A percentile compares a stretch with the other conserved stretches of the same genome.
Evolutionary conservation across 257 asterid species (phyloP).

Genomic region (Solanum clarkiae): DNA sequence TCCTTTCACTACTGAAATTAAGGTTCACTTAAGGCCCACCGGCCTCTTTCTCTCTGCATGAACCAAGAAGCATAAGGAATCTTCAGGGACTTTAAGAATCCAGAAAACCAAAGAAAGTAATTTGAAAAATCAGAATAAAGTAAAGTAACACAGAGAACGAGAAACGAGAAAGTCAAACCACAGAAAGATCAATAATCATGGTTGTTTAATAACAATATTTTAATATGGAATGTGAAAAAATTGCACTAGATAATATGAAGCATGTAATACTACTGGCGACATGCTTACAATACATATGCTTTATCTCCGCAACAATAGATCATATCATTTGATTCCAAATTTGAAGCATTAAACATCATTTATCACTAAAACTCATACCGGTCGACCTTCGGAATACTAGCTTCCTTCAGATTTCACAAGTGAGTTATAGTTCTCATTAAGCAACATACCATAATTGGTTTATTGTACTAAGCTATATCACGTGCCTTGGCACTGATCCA

Average conservation of each 20-base stretch:
- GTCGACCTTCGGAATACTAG: not conserved
- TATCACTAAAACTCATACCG: not conserved
- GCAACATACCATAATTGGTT: not conserved
- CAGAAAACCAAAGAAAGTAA: not conserved
- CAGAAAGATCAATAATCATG: not conserved
- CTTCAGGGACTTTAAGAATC: not conserved
- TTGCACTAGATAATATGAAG: not conserved
- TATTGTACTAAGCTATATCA: not conserved
- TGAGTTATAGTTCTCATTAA: not conserved
- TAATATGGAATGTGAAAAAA: not conserved
- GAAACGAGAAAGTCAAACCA: not conserved
- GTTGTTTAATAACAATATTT: not conserved
- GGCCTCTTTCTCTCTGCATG: slow-evolving; percentile 33
- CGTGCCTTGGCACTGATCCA: not conserved
- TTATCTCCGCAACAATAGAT: not conserved
- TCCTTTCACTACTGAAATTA: slow-evolving; percentile 15
- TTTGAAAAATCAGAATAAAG: not conserved
- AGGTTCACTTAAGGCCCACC: slow-evolving; percentile 21
- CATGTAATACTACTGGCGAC: not conserved
- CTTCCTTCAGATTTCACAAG: not conserved
- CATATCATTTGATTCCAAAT: not conserved
- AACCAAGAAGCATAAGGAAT: not conserved
- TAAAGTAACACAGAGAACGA: not conserved
- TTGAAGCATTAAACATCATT: not conserved
- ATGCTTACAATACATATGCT: not conserved